These are phyloP conservation scores for Pharus latifolius DNA, from an alignment of 176 grass and related monocot genomes.

Conservation along the genomic window DNA sequence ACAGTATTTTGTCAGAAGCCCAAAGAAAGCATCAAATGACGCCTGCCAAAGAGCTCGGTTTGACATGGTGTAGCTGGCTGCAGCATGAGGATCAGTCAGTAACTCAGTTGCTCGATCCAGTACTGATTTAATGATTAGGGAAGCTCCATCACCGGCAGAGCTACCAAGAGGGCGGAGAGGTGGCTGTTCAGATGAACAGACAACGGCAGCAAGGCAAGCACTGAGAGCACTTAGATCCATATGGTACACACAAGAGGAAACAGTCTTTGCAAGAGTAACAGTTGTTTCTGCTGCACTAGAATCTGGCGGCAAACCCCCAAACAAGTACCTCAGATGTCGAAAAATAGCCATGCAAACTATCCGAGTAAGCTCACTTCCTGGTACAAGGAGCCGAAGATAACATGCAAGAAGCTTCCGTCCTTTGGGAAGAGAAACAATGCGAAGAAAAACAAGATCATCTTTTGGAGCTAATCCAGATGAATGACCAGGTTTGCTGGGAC, in stretches of 20 bases:
- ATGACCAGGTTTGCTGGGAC: constrained; percentile 51
- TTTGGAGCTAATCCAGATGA: constrained; percentile 61
- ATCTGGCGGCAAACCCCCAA: constrained; percentile 77
- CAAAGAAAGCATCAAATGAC: constrained; percentile 98
- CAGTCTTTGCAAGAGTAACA: constrained; percentile 54
- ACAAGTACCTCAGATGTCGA: constrained; percentile 86
- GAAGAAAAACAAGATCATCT: constrained; percentile 93
- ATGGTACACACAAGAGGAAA: constrained; percentile 55
- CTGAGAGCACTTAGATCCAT: constrained; percentile 87
- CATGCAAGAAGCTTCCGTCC: constrained; percentile 71
- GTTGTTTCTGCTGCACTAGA: constrained; percentile 69
- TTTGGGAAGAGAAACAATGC: constrained; percentile 82
- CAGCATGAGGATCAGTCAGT: constrained; percentile 62
- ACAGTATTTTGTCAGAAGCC: constrained; percentile 87
- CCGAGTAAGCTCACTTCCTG: constrained; percentile 74
- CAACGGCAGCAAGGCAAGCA: constrained; percentile 94
- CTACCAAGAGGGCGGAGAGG: constrained; percentile 87
- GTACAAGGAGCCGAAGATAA: constrained; percentile 64
- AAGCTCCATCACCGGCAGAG: constrained; percentile 85
- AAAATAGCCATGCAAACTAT: constrained; percentile 98
- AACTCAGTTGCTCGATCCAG: constrained; percentile 81
- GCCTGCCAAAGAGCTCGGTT: constrained; percentile 95
- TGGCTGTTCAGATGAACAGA: constrained; percentile 97
- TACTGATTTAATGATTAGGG: constrained; percentile 72
- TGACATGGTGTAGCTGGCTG: constrained; percentile 45